A percentile compares a stretch with the other conserved stretches of the same genome.
Evolutionary conservation across 2,329 filamentous ascomycete genomes (phyloP).

Genomic region (Alternaria novae-zelandiae): DNA sequence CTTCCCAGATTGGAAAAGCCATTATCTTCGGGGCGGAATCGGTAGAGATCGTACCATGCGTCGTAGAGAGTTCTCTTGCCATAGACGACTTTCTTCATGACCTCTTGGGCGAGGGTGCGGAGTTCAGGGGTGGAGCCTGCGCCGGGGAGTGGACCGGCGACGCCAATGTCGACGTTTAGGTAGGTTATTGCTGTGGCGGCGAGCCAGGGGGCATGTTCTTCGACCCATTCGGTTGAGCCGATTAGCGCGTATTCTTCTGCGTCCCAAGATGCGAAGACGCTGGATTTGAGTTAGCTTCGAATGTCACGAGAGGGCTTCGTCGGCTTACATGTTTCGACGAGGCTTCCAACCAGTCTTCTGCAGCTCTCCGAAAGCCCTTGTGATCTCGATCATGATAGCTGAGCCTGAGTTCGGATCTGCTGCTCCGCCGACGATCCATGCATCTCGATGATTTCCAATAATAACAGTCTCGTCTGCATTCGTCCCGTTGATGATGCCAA

Average conservation of each 20-base stretch:
- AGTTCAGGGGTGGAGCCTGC: conserved; percentile 50
- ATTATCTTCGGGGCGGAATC: conserved; percentile 19
- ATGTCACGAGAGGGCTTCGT: too few relatives aligned
- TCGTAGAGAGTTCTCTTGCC: conserved; percentile 54
- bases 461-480: conserved; percentile 63
- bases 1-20: conserved; percentile 49
- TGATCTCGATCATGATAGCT: conserved; percentile 57
- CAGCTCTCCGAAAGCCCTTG: conserved; percentile 57
- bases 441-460: conserved; percentile 61
- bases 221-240: conserved; percentile 56
- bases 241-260: conserved; percentile 50
- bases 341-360: conserved; percentile 59
- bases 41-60: conserved; percentile 49
- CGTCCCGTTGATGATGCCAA: conserved; percentile 70
- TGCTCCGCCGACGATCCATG: conserved; percentile 61
- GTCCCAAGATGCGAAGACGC: conserved; percentile 53
- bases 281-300: conserved; percentile 42
- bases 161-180: conserved; percentile 59
- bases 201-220: conserved; percentile 57
- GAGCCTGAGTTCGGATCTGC: conserved; percentile 60
- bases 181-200: conserved; percentile 54
- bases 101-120: conserved; percentile 41
- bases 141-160: conserved; percentile 52
- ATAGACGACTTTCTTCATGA: conserved; percentile 52
- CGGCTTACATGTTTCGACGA: conserved; percentile 54